Evolutionary conservation across 2,329 filamentous ascomycete species (phyloP).

Genomic region (Dactylellina leptospora): DNA sequence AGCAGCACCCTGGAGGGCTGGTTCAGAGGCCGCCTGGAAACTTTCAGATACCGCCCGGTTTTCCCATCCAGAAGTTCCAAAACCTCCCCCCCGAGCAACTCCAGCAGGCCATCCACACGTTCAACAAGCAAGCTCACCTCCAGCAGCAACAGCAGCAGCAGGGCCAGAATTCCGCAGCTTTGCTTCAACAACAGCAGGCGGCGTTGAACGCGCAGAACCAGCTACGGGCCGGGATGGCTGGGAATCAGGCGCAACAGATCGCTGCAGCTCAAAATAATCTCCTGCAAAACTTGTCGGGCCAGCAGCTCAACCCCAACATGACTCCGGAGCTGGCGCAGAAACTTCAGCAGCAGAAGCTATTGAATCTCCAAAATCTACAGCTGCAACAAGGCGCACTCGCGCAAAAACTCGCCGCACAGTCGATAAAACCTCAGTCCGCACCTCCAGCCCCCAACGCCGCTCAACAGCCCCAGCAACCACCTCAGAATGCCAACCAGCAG

Average conservation of each 20-base stretch:
- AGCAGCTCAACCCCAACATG: constrained; percentile 5
- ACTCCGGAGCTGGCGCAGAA: constrained; percentile 30
- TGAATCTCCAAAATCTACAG: constrained; percentile 12
- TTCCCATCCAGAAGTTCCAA: constrained; percentile 41
- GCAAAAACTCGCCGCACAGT: constrained; percentile 22
- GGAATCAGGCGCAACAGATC: constrained; percentile 23
- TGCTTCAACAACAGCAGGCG: constrained; percentile 42
- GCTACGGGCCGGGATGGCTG: constrained; percentile 8
- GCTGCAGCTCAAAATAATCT: constrained; percentile 33
- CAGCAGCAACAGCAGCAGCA: constrained; percentile 29
- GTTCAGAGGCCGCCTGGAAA: constrained; percentile 1
- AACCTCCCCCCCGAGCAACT: constrained; percentile 36
- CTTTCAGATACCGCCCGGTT: constrained; percentile 32
- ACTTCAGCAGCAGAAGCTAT: constrained; percentile 21
- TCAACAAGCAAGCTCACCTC: constrained; percentile 20
- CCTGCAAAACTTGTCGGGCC: constrained; percentile 26
- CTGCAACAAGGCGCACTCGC: constrained; percentile 7
- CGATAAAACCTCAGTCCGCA: no score
- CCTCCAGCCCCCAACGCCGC: no score
- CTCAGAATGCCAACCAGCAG: constrained; percentile 6
- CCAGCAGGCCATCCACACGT: constrained; percentile 34
- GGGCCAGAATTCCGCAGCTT: constrained; percentile 17
- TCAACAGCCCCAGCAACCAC: constrained; percentile 9
- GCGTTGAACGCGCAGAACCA: constrained; percentile 33
- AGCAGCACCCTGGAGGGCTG: constrained; percentile 20